Evolutionary conservation across 495 filamentous ascomycete species (phyloP), one percentile per base, ranked within the genome.

Genomic region (Aspergillus panamensis): DNA sequence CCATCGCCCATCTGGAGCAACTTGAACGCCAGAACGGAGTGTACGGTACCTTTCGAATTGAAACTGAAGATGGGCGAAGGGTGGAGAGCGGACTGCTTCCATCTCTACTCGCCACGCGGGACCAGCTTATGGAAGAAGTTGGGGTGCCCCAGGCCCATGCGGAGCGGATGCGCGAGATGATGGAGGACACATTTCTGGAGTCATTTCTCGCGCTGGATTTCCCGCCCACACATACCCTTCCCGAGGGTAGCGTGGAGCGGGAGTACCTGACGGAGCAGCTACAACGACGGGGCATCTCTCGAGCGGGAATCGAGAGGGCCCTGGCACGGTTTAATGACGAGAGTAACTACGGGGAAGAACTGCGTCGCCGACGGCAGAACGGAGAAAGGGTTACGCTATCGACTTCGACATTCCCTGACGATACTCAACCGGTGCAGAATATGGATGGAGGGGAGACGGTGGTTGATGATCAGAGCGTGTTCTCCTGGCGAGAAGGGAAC

Each of bases 391-490:
- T 76, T 14, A 76, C 73, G 10, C 64, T 75, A 45, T 76, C 74
- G 0, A 74, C 74, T 14, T 73, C 69, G 7, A 74, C 65, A 33
- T 73, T 75, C 45, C 77, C 78, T 21, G 78, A 80, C 49, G 76
- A 75, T 69, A 80, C 64, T 68, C 74, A 53, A 70, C 81, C 67
- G 42, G 61, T 65, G 3, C 74, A 72, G 25, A 73, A 74, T 17
- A 60, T 77, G 43, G 76, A 79, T 40, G 79, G 79, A 55, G 77
- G 71, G 17, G 84, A 85, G 60, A 82, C 83, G 0, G 78, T 79
- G 5, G 74, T 79, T 55, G 87, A 88, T 54, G 83, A 83, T 17
- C 79, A 81, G 57, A 82, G 80, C 59, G 78, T 83, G 14, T 82
- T 80, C 55, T 83, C 77, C 6, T 79, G 76, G 75, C 71, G 77